These are phyloP conservation scores for Thielaviopsis euricoi DNA, from an alignment of 2,329 filamentous ascomycete species.

Conservation along the genomic window DNA sequence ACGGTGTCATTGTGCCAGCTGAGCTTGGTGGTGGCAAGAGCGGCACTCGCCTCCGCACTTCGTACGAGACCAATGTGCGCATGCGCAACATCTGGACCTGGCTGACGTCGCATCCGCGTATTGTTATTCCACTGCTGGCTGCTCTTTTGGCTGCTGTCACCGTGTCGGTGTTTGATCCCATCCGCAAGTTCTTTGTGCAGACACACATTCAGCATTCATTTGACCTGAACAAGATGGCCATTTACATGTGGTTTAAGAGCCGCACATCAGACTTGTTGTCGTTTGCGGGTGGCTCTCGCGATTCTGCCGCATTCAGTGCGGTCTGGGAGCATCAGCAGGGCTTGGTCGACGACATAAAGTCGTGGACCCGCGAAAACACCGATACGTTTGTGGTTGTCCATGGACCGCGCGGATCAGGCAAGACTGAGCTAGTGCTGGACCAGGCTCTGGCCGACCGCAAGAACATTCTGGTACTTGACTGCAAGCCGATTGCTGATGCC, in stretches of 20 bases:
- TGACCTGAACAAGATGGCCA: slow-evolving; percentile 52
- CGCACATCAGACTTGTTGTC: slow-evolving; percentile 51
- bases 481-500: slow-evolving; percentile 83
- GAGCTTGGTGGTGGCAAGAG: slow-evolving; percentile 54
- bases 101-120: slow-evolving; percentile 69
- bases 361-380: slow-evolving; percentile 73
- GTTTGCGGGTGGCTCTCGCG: slow-evolving; percentile 34
- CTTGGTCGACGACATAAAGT: slow-evolving; percentile 65
- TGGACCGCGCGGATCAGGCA: slow-evolving; percentile 80
- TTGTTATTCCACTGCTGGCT: slow-evolving; percentile 69
- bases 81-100: slow-evolving; percentile 71
- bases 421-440: slow-evolving; percentile 72
- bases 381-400: slow-evolving; percentile 92
- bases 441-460: slow-evolving; percentile 62
- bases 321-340: slow-evolving; percentile 79
- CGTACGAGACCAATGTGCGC: slow-evolving; percentile 67
- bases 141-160: slow-evolving; percentile 70
- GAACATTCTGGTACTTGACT: slow-evolving; percentile 75
- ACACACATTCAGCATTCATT: slow-evolving; percentile 67
- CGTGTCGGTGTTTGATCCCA: slow-evolving; percentile 82
- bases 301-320: slow-evolving; percentile 56
- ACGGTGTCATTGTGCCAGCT: slow-evolving; percentile 60
- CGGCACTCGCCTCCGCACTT: slow-evolving; percentile 64
- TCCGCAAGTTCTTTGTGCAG: slow-evolving; percentile 84
- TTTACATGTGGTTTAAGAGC: slow-evolving; percentile 68